Evolutionary conservation across 495 filamentous ascomycete species (phyloP).

Genomic region (Evernia prunastri): DNA sequence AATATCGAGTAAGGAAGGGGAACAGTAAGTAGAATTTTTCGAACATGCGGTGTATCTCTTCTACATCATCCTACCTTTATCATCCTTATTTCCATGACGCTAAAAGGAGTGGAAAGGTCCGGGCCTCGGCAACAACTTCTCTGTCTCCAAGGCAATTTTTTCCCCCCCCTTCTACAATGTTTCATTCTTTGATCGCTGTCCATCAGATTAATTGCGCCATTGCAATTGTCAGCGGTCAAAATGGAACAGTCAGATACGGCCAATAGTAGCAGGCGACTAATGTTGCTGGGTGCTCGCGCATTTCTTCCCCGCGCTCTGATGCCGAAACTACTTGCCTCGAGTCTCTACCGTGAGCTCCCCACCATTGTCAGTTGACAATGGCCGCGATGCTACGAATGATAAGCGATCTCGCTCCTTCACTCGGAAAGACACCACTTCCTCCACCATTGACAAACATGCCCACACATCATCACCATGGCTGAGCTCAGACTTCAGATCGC

Average conservation of each 20-base stretch:
- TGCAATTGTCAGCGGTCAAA: background rate
- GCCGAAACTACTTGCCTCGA: slow-evolving; percentile 16
- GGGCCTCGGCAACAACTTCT: slow-evolving; percentile 2
- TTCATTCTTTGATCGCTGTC: background rate
- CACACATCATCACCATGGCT: slow-evolving; percentile 12
- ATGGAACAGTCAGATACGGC: background rate
- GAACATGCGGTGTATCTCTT: background rate
- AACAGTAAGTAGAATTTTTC: background rate
- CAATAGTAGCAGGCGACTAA: background rate
- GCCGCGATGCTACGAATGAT: background rate
- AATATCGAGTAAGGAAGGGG: background rate
- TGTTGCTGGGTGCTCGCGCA: background rate
- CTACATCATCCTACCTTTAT: too few species aligned
- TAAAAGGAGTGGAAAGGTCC: background rate
- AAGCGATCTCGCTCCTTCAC: background rate
- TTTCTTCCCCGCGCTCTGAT: slow-evolving; percentile 13
- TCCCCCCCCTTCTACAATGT: background rate
- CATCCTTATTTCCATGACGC: background rate
- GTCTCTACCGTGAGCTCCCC: slow-evolving; percentile 17
- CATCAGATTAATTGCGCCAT: background rate
- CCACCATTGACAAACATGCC: background rate
- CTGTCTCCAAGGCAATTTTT: background rate
- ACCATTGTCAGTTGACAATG: slow-evolving; percentile 11
- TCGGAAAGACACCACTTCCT: background rate
- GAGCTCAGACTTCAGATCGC: slow-evolving; percentile 32